Evolutionary conservation across 805 yeast species (phyloP).

Genomic region (Diddensiella santjacobensis): DNA sequence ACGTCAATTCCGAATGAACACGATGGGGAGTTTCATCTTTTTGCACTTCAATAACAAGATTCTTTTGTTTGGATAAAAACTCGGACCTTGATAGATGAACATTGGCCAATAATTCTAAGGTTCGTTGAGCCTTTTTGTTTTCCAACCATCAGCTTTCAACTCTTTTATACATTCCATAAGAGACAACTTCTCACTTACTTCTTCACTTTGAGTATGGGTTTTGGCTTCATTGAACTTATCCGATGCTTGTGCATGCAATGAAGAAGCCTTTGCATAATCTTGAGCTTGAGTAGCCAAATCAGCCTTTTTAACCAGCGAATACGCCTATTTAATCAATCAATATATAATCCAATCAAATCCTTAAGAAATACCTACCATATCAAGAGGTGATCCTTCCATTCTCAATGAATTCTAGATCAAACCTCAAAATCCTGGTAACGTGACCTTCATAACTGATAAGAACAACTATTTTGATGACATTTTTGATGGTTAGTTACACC

Average conservation of each 20-base stretch:
- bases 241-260: conserved; percentile 39
- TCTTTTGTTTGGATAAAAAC: conserved; percentile 26
- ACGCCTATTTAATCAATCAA: conserved; percentile 37
- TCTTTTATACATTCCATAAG: not conserved
- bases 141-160: no score
- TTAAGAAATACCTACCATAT: conserved; percentile 13
- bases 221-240: conserved; percentile 32
- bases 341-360: not conserved
- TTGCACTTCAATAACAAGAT: conserved; percentile 1
- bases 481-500: no score
- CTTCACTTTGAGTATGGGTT: conserved; percentile 21
- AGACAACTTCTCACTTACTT: conserved; percentile 24
- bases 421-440: no score
- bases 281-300: conserved; percentile 45
- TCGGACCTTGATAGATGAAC: conserved; percentile 33
- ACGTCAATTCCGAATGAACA: conserved; percentile 18
- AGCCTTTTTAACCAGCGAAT: conserved; percentile 50
- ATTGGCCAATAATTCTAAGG: conserved; percentile 31
- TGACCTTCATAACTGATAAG: no score
- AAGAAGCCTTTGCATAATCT: conserved; percentile 41
- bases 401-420: no score
- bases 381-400: conserved; percentile 24
- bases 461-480: no score
- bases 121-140: conserved; percentile 28
- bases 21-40: conserved; percentile 4